Percentiles rank a stretch among this genome's conserved stretches.
Conservation (phyloP, 2,329 filamentous ascomycete genomes). For the Fusarium guadeloupense region DNA sequence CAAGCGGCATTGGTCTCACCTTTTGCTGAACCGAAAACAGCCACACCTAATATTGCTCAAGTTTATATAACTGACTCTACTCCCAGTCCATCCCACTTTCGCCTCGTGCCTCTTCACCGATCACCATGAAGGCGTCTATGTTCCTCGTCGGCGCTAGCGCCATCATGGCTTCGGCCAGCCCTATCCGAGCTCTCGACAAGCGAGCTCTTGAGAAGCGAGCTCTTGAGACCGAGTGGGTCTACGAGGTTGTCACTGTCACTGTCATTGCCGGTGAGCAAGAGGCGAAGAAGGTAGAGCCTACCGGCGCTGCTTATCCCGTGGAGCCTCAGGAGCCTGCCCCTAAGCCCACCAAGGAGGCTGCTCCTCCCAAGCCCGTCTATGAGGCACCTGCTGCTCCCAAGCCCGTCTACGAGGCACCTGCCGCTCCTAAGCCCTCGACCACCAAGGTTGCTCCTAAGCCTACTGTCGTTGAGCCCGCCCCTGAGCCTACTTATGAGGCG, state of each 20-base stretch:
- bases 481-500: constrained; percentile 6
- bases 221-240: constrained; percentile 53
- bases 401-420: constrained; percentile 12
- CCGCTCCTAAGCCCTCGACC: constrained; percentile 12
- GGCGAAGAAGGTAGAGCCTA: constrained; percentile 25
- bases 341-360: constrained; percentile 13
- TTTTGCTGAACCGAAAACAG: constrained; percentile 23
- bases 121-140: constrained; percentile 62
- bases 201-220: constrained; percentile 52
- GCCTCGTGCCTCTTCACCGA: constrained; percentile 22
- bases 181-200: constrained; percentile 40
- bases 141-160: constrained; percentile 57
- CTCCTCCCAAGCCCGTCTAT: constrained; percentile 16
- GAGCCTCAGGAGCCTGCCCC: constrained; percentile 14
- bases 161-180: constrained; percentile 56
- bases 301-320: constrained; percentile 41
- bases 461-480: constrained; percentile 11
- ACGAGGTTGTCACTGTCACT: constrained; percentile 56
- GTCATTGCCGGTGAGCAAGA: constrained; percentile 50
- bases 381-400: constrained; percentile 17
- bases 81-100: constrained; percentile 28
- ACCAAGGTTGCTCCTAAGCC: constrained; percentile 24
- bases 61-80: constrained; percentile 38
- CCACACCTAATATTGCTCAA: constrained; percentile 23
- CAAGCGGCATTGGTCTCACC: constrained; percentile 29